Base-by-base conservation (phyloP, 768 basidiomycete genomes). In the Auriscalpium microsporum region DNA sequence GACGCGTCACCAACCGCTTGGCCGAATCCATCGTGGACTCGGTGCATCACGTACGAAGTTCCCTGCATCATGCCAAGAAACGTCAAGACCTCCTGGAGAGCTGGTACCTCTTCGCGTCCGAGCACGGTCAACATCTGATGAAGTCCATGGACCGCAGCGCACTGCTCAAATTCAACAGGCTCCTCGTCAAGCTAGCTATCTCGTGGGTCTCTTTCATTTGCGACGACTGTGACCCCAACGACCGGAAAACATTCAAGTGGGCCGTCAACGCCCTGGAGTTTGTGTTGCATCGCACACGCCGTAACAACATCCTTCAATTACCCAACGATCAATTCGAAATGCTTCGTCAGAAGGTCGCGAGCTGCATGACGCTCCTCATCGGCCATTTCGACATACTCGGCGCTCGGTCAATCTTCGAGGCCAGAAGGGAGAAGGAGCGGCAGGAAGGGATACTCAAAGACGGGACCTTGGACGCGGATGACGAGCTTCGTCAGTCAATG, bases 201-300 rank as follows among this genome's bases (percentile, higher is more conserved):
- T 88, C 90, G 11, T 99, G 95, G 95, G 91, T 98, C 36, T 87
- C 93, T 45, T 98, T 99, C 75, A 95, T 98, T 60, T 96, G 93
- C 72, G 94, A 97, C 65, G 91, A 94, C 63, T 99, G 96, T 72
- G 90, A 96, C 63, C 93, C 94, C 8, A 87, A 90, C 36, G 94
- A 98, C 68, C 81, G 92, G 55, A 89, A 86, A 68, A 98, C 93
- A 0, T 99, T 99, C 78, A 87, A 90, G 67, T 98, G 94, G 94
- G 94, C 96, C 8, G 94, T 99, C 52, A 90, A 87, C 56, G 94
- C 96, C 2, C 81, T 99, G 34, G 93, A 96, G 66, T 97, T 94
- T 66, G 86, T 93, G 1, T 81, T 91, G 56, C 80, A 86, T 57
- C 86, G 94, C 54, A 97, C 94, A 13, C 81, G 86, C 60, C 84